phyloP scores from a whole-genome alignment of 371 early-diverging fungal species.

The Mycotypha africana region DNA sequence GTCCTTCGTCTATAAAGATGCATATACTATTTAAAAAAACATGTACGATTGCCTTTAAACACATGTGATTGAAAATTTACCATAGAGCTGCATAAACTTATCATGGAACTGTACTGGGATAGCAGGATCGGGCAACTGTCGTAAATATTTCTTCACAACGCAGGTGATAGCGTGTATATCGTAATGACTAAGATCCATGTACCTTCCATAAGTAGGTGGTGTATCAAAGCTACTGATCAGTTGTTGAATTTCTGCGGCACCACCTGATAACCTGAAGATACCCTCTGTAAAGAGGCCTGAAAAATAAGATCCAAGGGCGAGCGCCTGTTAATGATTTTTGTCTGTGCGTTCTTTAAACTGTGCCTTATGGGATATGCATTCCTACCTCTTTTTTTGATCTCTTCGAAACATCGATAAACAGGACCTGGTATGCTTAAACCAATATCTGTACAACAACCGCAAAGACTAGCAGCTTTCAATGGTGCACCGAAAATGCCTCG shows the following conservation, averaged over 20 bases:
- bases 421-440: constrained; percentile 32
- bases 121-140: constrained; percentile 34
- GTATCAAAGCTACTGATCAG: constrained; percentile 29
- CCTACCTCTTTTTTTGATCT: constrained; percentile 35
- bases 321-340: constrained; percentile 1
- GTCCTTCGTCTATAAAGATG: constrained; percentile 10
- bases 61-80: constrained; percentile 13
- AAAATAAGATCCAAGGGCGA: constrained; percentile 2
- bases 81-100: constrained; percentile 21
- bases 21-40: too few species aligned
- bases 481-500: constrained; percentile 40
- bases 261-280: constrained; percentile 43
- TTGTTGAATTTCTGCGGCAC: constrained; percentile 36
- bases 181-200: constrained; percentile 25
- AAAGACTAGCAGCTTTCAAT: constrained; percentile 30
- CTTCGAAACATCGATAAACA: constrained; percentile 34
- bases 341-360: too few species aligned
- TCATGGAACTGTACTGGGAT: constrained; percentile 30
- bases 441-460: constrained; percentile 21
- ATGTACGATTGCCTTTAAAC: too few species aligned
- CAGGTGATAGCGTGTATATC: constrained; percentile 44
- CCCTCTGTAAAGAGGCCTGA: constrained; percentile 34
- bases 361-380: too few species aligned
- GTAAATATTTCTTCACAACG: constrained; percentile 35
- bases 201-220: constrained; percentile 35